A percentile compares a stretch with the other conserved stretches of the same genome.
phyloP scores from a whole-genome alignment of 2,329 filamentous ascomycete species.

The Pleurostoma richardsiae region DNA sequence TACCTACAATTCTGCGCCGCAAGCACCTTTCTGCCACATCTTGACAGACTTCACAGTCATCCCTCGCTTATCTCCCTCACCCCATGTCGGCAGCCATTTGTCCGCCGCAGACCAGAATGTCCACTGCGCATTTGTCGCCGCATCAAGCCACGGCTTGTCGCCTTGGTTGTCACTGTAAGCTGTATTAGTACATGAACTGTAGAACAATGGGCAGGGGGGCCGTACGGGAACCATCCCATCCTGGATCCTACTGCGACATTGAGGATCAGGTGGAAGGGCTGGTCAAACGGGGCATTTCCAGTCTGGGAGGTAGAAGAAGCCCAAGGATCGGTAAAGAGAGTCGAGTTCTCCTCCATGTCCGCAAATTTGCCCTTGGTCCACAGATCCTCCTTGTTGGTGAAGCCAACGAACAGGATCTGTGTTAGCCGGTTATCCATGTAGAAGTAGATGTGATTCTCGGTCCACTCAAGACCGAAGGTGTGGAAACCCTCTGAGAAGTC shows the following conservation, averaged over 20 bases:
- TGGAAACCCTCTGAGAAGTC: constrained; percentile 38
- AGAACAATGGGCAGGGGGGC: constrained; percentile 1
- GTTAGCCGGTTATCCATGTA: constrained; percentile 41
- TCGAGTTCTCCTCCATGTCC: constrained; percentile 31
- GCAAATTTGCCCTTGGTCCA: constrained; percentile 37
- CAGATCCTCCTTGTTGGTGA: constrained; percentile 25
- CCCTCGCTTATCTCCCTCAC: constrained; percentile 30
- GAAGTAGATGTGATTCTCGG: constrained; percentile 45
- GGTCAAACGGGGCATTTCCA: constrained; percentile 44
- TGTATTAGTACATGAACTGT: constrained; percentile 4
- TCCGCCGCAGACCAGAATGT: constrained; percentile 35
- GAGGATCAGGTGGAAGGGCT: constrained; percentile 44
- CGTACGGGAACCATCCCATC: constrained; percentile 42
- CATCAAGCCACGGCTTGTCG: constrained; percentile 41
- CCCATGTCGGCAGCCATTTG: constrained; percentile 43
- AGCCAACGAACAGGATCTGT: constrained; percentile 31
- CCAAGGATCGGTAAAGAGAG: constrained; percentile 39
- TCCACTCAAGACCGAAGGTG: constrained; percentile 50
- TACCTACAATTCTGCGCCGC: constrained; percentile 10
- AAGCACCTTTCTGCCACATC: constrained; percentile 38
- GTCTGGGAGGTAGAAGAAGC: constrained; percentile 24
- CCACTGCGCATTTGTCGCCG: constrained; percentile 26
- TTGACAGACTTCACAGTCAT: constrained; percentile 40
- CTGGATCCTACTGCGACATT: constrained; percentile 44
- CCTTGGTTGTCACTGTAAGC: constrained; percentile 31